Conservation (phyloP, 331 rosid genomes). For the Malus hybrid region DNA sequence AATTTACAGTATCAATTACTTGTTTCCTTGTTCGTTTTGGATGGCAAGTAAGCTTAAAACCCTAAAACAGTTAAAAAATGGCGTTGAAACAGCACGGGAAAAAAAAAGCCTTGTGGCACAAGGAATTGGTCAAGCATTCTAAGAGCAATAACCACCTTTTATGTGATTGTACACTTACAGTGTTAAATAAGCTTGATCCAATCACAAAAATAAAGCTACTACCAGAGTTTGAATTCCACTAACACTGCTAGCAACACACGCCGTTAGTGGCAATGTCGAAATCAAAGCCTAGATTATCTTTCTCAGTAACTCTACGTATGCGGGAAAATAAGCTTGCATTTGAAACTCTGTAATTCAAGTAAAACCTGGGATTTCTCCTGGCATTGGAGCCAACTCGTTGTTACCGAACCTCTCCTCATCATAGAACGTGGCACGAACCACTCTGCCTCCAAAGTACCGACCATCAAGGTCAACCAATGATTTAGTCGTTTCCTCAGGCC, state of each 20-base stretch:
- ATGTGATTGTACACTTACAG: neutral
- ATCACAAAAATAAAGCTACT: neutral
- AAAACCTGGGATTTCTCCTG: conserved; percentile 84
- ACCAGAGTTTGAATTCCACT: neutral
- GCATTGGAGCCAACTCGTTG: conserved; percentile 83
- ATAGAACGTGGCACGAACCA: conserved; percentile 67
- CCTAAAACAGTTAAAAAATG: no score
- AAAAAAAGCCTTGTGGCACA: neutral
- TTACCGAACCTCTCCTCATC: conserved; percentile 71
- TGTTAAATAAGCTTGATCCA: no score
- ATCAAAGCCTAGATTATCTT: neutral
- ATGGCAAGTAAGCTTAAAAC: no score
- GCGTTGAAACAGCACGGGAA: neutral
- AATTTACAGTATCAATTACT: no score
- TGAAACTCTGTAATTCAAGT: conserved; percentile 21
- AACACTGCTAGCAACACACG: neutral
- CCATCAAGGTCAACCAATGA: conserved; percentile 82
- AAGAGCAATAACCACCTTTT: neutral
- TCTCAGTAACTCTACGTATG: neutral
- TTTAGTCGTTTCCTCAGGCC: conserved; percentile 89
- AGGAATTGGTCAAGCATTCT: neutral
- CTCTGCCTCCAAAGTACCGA: conserved; percentile 78
- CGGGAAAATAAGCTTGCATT: neutral
- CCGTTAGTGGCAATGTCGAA: neutral
- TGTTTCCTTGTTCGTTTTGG: no score